Conservation (phyloP, 1,139 yeast genomes). For the Debaryomyces sp. region DNA sequence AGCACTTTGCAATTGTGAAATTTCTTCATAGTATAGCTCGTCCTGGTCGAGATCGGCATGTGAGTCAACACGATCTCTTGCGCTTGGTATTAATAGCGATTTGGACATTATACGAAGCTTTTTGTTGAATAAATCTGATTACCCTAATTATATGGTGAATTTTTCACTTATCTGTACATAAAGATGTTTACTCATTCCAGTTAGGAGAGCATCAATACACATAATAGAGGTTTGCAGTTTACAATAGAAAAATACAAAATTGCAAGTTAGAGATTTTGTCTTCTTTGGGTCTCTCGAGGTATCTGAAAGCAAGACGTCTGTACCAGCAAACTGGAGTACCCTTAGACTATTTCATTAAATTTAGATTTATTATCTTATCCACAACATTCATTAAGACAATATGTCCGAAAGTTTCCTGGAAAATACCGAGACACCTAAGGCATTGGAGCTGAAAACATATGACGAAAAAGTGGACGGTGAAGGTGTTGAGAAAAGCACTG, state of each 20-base stretch:
- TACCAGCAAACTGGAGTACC: not conserved
- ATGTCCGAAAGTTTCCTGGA: conserved; percentile 5
- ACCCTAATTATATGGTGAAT: not conserved
- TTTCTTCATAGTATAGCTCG: conserved; percentile 20
- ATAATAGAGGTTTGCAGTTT: conserved; percentile 1
- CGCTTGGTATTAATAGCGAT: conserved; percentile 36
- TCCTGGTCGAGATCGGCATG: conserved; percentile 40
- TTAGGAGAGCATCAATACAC: not conserved
- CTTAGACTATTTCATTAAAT: not conserved
- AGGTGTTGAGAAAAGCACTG: not conserved
- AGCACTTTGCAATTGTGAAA: conserved; percentile 11
- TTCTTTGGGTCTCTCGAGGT: conserved; percentile 4
- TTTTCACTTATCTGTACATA: not conserved
- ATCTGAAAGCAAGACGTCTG: not conserved
- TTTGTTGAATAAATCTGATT: not conserved
- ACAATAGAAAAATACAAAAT: not conserved
- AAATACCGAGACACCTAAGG: not conserved
- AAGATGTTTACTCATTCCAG: not conserved
- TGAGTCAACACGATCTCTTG: conserved; percentile 38
- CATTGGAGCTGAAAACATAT: not conserved
- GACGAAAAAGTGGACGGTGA: not conserved
- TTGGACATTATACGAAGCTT: not conserved
- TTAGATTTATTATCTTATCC: not conserved
- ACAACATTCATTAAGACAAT: not conserved
- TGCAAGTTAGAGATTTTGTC: conserved; percentile 1